Percentiles rank a stretch among this genome's conserved stretches.
phyloP scores from a whole-genome alignment of 2,329 filamentous ascomycete species.

The Exophiala phaeomuriformis region DNA sequence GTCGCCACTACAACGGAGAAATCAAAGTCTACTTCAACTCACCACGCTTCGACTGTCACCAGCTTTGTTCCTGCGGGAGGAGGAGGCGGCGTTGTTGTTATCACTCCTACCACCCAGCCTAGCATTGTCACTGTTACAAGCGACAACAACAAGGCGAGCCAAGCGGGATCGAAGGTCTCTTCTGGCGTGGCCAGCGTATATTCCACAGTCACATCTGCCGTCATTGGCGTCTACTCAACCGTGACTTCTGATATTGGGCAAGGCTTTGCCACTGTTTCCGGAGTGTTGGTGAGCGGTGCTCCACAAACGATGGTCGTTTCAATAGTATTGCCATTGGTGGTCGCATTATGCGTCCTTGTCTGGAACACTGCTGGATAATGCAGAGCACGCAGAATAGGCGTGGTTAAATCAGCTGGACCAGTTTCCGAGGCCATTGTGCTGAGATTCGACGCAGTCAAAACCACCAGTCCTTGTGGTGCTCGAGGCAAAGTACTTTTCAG shows the following conservation, averaged over 20 bases:
- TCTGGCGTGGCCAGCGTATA: conserved; percentile 11
- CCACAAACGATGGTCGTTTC: neutral
- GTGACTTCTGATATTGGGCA: conserved; percentile 13
- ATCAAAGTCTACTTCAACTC: conserved; percentile 3
- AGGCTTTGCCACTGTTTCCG: conserved; percentile 14
- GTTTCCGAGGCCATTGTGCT: no score
- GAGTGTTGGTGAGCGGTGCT: conserved; percentile 10
- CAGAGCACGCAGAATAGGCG: neutral
- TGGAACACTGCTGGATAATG: conserved; percentile 5
- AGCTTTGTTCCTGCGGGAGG: neutral
- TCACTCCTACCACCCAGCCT: conserved; percentile 1
- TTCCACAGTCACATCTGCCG: conserved; percentile 14
- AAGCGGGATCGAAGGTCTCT: conserved; percentile 8
- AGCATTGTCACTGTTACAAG: conserved; percentile 7
- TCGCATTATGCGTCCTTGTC: neutral
- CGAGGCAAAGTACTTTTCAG: no score
- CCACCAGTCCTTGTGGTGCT: no score
- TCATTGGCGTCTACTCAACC: conserved; percentile 10
- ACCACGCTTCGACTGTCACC: conserved; percentile 4
- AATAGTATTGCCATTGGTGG: neutral
- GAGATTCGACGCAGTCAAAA: no score
- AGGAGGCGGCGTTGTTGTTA: conserved; percentile 15
- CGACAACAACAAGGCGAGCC: neutral
- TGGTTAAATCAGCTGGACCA: no score
- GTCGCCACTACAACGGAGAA: conserved; percentile 2